Base-by-base conservation (phyloP, 2,329 filamentous ascomycete genomes). In the Cytospora leucostoma region DNA sequence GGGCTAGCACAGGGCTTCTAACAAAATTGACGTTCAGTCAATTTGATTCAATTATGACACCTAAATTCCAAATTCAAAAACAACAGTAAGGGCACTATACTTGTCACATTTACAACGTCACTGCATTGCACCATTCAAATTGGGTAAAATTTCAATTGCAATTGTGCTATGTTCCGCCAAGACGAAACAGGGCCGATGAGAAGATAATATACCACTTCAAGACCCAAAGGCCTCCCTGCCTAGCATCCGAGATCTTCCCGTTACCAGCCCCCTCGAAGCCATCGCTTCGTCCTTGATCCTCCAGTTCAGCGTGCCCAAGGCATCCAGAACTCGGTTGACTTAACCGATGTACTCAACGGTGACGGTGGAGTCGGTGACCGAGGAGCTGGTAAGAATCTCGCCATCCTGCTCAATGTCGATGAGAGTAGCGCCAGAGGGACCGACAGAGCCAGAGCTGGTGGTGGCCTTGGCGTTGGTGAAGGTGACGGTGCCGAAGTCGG, bases 371-470 rank as follows among this genome's bases (percentile, higher is more conserved):
- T 67, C 65, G 10, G 65, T 62, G 7, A 66, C 64, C 10, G 64
- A 67, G 63, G 67, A 70, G 37, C 40, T 53, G 4, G 72, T 73
- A 34, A 69, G 88, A 40, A 91, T 79, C 51, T 78, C 85, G 76
- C 91, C 85, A 76, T 90, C 82, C 73, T 89, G 87, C 19, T 84
- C 74, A 71, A 89, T 73, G 73, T 86, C 85, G 12, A 88, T 91
- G 49, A 92, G 76, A 74, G 92, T 92, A 67, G 87, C 77, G 34
- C 75, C 75, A 1, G 71, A 15, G 4, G 67, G 68, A 10, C 76
- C 71, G 32, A 75, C 72, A 19, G 74, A 74, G 56, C 63, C 71
- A 33, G 65, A 65, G 21, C 61, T 68, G 37, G 68, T 68, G 6
- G 70, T 73, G n/a, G 77, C 79, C 51, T 69, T 70, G 52, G 75